phyloP scores from a whole-genome alignment of 2,329 filamentous ascomycete genomes.

The Rutstroemia sp. region DNA sequence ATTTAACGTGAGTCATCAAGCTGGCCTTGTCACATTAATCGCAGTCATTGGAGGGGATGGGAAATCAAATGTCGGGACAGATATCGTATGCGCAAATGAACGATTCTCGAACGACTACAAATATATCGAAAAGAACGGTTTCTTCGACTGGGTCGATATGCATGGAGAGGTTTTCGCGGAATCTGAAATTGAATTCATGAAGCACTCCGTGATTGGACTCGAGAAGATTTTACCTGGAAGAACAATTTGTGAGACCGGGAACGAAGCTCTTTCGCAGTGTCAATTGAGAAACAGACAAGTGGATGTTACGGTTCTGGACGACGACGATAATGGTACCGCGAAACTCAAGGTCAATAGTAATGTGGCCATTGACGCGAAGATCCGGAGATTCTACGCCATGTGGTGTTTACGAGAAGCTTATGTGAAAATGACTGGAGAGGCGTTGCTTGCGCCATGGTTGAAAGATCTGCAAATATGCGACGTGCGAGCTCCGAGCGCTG shows the following conservation, averaged over 20 bases:
- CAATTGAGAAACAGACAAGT: constrained; percentile 19
- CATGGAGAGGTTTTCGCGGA: constrained; percentile 63
- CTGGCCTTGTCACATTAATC: constrained; percentile 63
- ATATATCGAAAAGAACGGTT: constrained; percentile 52
- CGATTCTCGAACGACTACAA: constrained; percentile 53
- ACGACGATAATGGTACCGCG: constrained; percentile 11
- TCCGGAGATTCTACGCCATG: constrained; percentile 67
- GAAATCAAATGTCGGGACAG: constrained; percentile 55
- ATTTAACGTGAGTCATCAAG: constrained; percentile 77
- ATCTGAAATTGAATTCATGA: constrained; percentile 56
- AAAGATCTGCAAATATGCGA: constrained; percentile 59
- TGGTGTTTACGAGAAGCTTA: constrained; percentile 78
- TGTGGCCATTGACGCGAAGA: constrained; percentile 47
- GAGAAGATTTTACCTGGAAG: constrained; percentile 8
- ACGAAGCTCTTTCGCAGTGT: constrained; percentile 22
- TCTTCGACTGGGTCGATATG: constrained; percentile 61
- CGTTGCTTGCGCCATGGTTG: constrained; percentile 67
- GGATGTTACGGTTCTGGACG: constrained; percentile 9
- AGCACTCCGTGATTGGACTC: constrained; percentile 29
- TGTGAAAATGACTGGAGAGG: constrained; percentile 77
- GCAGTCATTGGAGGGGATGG: constrained; percentile 33
- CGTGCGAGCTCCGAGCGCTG: constrained; percentile 34
- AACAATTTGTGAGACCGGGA: constrained; percentile 11
- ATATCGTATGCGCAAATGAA: constrained; percentile 71
- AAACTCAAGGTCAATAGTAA: constrained; percentile 25